phyloP scores from a whole-genome alignment of 1,284 basidiomycete species.

The Xerocomus nothofagi region DNA sequence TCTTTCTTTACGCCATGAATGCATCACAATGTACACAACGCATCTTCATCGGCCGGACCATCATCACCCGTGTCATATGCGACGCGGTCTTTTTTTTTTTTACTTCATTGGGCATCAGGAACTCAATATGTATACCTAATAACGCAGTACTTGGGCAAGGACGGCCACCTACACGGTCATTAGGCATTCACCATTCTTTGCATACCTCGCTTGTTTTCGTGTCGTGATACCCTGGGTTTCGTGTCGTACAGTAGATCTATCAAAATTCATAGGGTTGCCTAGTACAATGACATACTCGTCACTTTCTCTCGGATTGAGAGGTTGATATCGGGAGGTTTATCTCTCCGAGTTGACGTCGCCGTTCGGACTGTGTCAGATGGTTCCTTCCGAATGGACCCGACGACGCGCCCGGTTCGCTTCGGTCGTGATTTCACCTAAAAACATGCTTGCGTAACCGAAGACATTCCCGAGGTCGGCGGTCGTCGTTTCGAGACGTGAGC shows the following conservation, averaged over 20 bases:
- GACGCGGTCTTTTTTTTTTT: neutral
- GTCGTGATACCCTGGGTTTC: constrained; percentile 22
- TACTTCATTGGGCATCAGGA: constrained; percentile 5
- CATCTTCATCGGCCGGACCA: constrained; percentile 23
- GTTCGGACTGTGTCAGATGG: too few relatives aligned
- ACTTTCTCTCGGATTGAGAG: neutral
- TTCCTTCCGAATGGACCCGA: neutral
- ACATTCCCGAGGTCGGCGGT: too few relatives aligned
- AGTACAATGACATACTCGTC: too few relatives aligned
- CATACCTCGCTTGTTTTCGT: constrained; percentile 18
- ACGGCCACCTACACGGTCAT: constrained; percentile 6
- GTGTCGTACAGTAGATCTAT: too few relatives aligned
- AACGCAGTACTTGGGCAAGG: constrained; percentile 13
- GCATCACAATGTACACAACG: constrained; percentile 29
- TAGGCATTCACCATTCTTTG: neutral
- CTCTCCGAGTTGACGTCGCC: too few relatives aligned
- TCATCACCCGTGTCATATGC: constrained; percentile 4
- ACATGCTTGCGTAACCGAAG: too few relatives aligned
- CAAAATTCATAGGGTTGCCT: too few relatives aligned
- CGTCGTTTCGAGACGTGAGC: too few relatives aligned
- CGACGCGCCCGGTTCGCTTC: too few relatives aligned
- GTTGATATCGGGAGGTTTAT: neutral
- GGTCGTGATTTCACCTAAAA: too few relatives aligned
- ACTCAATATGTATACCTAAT: constrained; percentile 25
- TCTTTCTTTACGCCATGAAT: constrained; percentile 14